These are phyloP conservation scores for Myriosclerotinia curreyana DNA, from an alignment of 2,329 filamentous ascomycete genomes.

Conservation along the genomic window DNA sequence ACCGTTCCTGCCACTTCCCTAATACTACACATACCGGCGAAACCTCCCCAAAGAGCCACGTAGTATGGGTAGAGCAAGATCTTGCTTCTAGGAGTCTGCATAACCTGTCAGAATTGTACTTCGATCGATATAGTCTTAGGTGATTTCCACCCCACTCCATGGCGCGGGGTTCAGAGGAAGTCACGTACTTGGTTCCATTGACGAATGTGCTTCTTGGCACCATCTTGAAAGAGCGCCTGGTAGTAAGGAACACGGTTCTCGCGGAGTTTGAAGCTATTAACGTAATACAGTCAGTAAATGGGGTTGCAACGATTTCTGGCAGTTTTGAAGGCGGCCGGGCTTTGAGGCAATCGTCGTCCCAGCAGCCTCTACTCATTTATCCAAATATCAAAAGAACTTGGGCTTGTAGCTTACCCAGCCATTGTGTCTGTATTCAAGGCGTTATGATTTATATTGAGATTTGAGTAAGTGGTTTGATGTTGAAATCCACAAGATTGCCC, in stretches of 20 bases:
- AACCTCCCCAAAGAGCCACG: constrained; percentile 58
- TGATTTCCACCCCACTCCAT: neutral
- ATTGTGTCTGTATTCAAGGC: constrained; percentile 32
- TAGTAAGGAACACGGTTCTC: constrained; percentile 73
- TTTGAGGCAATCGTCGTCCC: neutral
- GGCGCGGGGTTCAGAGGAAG: neutral
- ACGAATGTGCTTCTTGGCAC: constrained; percentile 65
- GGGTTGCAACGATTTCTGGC: neutral
- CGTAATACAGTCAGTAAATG: constrained; percentile 16
- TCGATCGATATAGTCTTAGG: neutral
- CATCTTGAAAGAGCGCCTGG: constrained; percentile 72
- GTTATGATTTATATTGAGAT: constrained; percentile 14
- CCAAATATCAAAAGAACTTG: neutral
- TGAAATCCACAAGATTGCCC: too few relatives aligned
- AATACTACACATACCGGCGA: constrained; percentile 53
- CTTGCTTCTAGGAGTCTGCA: constrained; percentile 62
- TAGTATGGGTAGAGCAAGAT: constrained; percentile 67
- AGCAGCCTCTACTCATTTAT: neutral
- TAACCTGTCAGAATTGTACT: constrained; percentile 15
- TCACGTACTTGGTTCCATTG: constrained; percentile 74
- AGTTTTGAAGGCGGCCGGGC: too few relatives aligned
- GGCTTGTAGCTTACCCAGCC: constrained; percentile 36
- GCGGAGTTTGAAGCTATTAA: constrained; percentile 57
- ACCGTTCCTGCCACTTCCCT: neutral
- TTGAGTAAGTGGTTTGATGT: constrained; percentile 22